Evolutionary conservation across 2,329 filamentous ascomycete genomes (phyloP), one percentile per base, ranked within the genome.

Genomic region (Rachicladosporium sp.): DNA sequence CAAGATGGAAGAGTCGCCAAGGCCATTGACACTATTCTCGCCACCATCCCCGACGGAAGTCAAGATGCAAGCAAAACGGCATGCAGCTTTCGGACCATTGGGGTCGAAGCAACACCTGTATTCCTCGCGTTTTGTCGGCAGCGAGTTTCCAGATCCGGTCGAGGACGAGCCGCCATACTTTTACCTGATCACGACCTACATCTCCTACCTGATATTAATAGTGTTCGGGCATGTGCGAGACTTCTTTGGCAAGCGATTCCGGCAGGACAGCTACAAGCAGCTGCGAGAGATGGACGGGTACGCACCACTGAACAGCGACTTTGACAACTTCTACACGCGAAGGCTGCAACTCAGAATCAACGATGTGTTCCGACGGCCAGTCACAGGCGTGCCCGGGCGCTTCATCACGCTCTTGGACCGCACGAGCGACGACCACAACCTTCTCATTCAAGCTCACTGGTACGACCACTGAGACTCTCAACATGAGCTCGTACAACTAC

Each of bases 401-500:
- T 95, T 77, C 67, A 93, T 98, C 54, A 96, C 85, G 15, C 71
- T 98, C 31, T 74, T 96, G 50, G 89, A 96, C 62, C 85, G 91
- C 56, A 81, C 77, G 52, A 93, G 88, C 2, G 75, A 89, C 57
- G 86, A 98, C 58, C 87, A 85, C 69, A 98, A 98, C 66, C 74
- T 81, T 81, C 55, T 80, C 82, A 43, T 98, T 94, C 69, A 76
- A 83, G 58, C 79, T 87, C 62, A 88, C 84, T 2, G 91, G 91
- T 42, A 93, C 86, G 35, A 81, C 77, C 43, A 96, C 89, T 1
- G 86, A 98, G 63, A 96, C 91, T 0, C 69, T 98, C 53, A 98
- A 98, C 66, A 82, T 98, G 81, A 95, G 89, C 68, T 98, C 91
- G 1, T 98, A 98, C 73, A 98, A 98, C 65, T 98, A 98, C 59